Evolutionary conservation across 2,329 filamentous ascomycete species (phyloP), one percentile per base, ranked within the genome.

Genomic region (Colletotrichum sidae): DNA sequence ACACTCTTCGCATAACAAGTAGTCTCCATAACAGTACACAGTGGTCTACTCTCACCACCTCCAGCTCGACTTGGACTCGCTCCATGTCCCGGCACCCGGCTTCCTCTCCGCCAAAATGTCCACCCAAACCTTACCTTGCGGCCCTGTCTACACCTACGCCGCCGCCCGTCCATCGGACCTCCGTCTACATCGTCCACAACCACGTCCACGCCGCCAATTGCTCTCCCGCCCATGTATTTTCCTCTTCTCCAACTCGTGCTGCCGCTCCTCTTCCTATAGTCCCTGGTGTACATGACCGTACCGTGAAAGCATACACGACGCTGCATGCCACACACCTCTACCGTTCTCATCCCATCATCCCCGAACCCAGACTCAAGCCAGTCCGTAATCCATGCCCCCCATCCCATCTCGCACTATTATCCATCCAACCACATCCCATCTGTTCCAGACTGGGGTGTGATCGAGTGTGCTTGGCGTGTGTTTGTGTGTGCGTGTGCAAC

Each of bases 291-390:
- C 17, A 12, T n/a, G n/a, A 6, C 42, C 17, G 42, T 9, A 10
- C 9, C 38, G 9, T 9, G 13, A n/a, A 8, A 11, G 13, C 44
- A 46, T n/a, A 41, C 13, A 12, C n/a, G 15, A 34, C 47, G 13
- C 25, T 34, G 47, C 46, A 9, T 25, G 45, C 45, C 33, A 25
- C 15, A 9, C 34, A 9, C 38, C n/a, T 10, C 39, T 55, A 13
- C 62, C 62, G 62, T 65, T 62, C 58, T 47, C 62, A 47, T 65
- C 62, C 50, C 57, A 45, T 65, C 60, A 62, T 57, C 51, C 51
- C 25, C 17, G 46, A 55, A 56, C 51, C 51, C 58, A 51, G 62
- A 44, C 46, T 12, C 25, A 11, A 33, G 35, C 44, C 56, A 53
- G 47, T 13, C 47, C 15, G 34, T 33, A 12, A 13, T 44, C 46